A percentile compares a stretch with the other conserved stretches of the same genome.
Evolutionary conservation across 2,329 filamentous ascomycete species (phyloP).

Genomic region (Apiospora aurea): DNA sequence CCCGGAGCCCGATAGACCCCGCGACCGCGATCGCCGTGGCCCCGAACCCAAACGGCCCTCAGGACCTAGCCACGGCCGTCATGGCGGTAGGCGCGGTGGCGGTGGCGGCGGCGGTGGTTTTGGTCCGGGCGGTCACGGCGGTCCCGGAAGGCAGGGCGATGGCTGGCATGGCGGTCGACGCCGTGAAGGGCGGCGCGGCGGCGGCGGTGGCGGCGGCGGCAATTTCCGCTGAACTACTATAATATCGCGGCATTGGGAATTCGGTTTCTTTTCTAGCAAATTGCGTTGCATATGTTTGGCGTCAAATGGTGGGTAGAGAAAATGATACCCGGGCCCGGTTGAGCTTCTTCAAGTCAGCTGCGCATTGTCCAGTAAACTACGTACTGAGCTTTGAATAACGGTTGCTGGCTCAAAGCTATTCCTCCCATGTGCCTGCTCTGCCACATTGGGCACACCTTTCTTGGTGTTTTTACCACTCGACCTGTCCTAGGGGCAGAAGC

Average conservation of each 20-base stretch:
- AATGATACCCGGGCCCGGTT: conserved; percentile 18
- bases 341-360: background rate
- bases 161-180: conserved; percentile 26
- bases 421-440: background rate
- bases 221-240: background rate
- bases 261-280: background rate
- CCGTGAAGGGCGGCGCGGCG: conserved; percentile 24
- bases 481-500: background rate
- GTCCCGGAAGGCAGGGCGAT: conserved; percentile 23
- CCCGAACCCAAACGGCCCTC: conserved; percentile 17
- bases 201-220: conserved; percentile 25
- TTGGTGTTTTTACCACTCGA: background rate
- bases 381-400: background rate
- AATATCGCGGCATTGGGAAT: background rate
- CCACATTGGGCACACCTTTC: background rate
- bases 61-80: conserved; percentile 36
- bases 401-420: background rate
- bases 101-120: conserved; percentile 28
- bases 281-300: conserved; percentile 9
- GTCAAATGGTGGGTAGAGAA: conserved; percentile 17
- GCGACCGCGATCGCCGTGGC: conserved; percentile 20
- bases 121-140: conserved; percentile 21
- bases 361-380: conserved; percentile 15
- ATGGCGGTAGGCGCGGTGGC: conserved; percentile 35
- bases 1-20: conserved; percentile 30